Evolutionary conservation across 2,329 filamentous ascomycete species (phyloP).

Genomic region (Colletotrichum australisinense): DNA sequence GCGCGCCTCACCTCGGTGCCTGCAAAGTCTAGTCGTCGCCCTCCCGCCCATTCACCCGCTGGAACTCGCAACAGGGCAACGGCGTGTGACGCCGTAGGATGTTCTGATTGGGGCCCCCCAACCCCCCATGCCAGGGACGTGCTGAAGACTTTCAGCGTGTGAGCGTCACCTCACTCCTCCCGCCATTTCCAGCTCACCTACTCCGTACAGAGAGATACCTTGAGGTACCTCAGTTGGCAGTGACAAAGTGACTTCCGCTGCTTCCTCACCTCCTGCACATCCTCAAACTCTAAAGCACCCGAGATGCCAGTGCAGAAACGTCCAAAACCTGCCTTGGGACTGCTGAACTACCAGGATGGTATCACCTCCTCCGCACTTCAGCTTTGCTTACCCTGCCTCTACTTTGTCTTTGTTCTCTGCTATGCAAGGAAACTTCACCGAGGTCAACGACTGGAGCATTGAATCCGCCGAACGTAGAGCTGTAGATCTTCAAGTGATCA

Average conservation of each 20-base stretch:
- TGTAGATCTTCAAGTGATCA: background rate
- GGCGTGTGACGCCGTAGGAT: constrained; percentile 23
- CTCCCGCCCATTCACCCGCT: constrained; percentile 20
- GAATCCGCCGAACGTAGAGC: background rate
- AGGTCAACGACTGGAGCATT: background rate
- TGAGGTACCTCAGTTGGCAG: background rate
- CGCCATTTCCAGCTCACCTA: background rate
- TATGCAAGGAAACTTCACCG: background rate
- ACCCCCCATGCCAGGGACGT: constrained; percentile 9
- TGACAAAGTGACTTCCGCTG: constrained; percentile 9
- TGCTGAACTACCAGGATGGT: background rate
- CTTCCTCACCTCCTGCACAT: constrained; percentile 9
- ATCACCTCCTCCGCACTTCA: background rate
- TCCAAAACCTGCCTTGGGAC: background rate
- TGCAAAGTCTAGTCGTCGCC: constrained; percentile 14
- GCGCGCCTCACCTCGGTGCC: background rate
- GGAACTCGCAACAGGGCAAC: constrained; percentile 14
- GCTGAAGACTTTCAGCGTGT: constrained; percentile 21
- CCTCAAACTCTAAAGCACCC: constrained; percentile 30
- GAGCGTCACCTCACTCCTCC: background rate
- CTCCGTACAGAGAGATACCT: no score
- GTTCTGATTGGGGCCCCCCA: constrained; percentile 16
- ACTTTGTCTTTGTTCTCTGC: background rate
- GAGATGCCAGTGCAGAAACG: constrained; percentile 21
- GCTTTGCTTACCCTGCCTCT: background rate